phyloP scores from a whole-genome alignment of 352 stramenopile genomes.

The Aphanomyces invadans region DNA sequence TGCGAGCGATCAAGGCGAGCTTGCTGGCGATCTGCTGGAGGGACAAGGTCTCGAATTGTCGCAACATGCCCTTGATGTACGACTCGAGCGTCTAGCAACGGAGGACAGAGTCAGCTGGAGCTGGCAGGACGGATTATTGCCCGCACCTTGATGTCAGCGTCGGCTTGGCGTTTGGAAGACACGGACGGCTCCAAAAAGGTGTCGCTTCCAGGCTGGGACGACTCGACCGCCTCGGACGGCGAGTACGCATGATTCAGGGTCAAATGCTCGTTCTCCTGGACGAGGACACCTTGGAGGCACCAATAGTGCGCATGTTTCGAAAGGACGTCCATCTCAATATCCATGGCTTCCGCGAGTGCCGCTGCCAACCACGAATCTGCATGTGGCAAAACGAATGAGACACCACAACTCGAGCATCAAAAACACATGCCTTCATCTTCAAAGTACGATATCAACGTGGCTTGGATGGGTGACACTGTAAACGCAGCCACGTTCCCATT shows the following conservation, averaged over 20 bases:
- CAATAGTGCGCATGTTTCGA: constrained; percentile 56
- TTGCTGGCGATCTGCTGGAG: constrained; percentile 93
- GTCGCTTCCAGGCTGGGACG: constrained; percentile 46
- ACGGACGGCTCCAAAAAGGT: constrained; percentile 75
- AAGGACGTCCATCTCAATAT: constrained; percentile 51
- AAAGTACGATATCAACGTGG: constrained; percentile 93
- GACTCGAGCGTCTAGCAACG: constrained; percentile 76
- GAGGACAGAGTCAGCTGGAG: not conserved
- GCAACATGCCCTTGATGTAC: constrained; percentile 94
- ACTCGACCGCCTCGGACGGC: constrained; percentile 35
- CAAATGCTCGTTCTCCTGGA: constrained; percentile 25
- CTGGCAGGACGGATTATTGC: not conserved
- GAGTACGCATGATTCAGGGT: constrained; percentile 25
- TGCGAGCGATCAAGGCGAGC: constrained; percentile 81
- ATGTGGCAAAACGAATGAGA: not conserved
- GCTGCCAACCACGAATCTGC: constrained; percentile 44
- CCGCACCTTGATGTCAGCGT: constrained; percentile 79
- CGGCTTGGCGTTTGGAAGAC: constrained; percentile 83
- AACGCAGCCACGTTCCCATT: constrained; percentile 74
- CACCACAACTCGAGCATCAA: constrained; percentile 9
- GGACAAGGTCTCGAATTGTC: constrained; percentile 87
- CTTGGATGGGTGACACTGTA: constrained; percentile 88
- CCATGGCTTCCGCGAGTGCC: constrained; percentile 47
- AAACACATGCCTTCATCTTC: constrained; percentile 68
- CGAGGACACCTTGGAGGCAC: constrained; percentile 61